These are phyloP conservation scores for Corymbia calophylla DNA, from an alignment of 441 rosid species.

Conservation along the genomic window DNA sequence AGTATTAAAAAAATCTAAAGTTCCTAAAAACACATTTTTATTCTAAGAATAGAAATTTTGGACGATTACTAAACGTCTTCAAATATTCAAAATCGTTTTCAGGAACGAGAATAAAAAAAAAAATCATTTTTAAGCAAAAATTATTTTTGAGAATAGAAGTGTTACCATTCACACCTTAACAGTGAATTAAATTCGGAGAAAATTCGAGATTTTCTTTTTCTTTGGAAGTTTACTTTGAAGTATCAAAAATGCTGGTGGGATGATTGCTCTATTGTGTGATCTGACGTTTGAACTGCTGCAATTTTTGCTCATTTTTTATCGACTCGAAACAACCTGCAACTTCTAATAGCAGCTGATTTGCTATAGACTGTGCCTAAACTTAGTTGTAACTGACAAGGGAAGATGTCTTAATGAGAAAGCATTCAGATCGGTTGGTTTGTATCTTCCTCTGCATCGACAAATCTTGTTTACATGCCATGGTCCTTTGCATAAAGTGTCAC, in stretches of 20 bases:
- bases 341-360: neutral
- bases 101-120: too few relatives aligned
- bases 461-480: neutral
- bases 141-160: too few relatives aligned
- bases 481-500: neutral
- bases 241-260: neutral
- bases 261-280: neutral
- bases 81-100: too few relatives aligned
- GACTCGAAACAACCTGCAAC: neutral
- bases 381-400: neutral
- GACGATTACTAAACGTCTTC: too few relatives aligned
- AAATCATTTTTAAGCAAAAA: too few relatives aligned
- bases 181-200: neutral
- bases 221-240: neutral
- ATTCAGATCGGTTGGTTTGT: neutral
- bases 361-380: neutral
- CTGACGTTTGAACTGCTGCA: neutral
- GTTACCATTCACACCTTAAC: too few relatives aligned
- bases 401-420: neutral
- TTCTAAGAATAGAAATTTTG: too few relatives aligned
- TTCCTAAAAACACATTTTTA: too few relatives aligned
- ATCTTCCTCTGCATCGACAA: neutral
- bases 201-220: neutral
- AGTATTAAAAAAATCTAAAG: too few relatives aligned
- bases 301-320: neutral